A percentile compares a stretch with the other conserved stretches of the same genome.
phyloP scores from a whole-genome alignment of 192 early-diverging fungal genomes.

The Backusella psychrophila region DNA sequence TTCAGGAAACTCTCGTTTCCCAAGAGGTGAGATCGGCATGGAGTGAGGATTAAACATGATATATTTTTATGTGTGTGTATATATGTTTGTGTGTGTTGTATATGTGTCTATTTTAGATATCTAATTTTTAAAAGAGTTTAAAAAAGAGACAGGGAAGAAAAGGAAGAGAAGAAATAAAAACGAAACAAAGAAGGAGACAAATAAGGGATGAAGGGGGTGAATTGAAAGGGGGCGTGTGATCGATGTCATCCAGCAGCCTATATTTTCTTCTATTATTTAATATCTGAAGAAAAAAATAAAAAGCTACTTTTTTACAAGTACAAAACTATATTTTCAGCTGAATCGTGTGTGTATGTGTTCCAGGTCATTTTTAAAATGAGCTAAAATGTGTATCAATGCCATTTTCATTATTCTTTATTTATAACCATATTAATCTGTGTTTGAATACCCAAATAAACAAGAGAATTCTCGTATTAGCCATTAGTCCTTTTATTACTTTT shows the following conservation, averaged over 20 bases:
- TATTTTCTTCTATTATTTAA: not conserved
- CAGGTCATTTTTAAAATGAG: conserved; percentile 15
- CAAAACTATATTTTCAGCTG: not conserved
- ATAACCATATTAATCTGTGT: not conserved
- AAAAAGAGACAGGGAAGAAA: not conserved
- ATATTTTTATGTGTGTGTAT: not conserved
- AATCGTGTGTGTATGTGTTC: conserved; percentile 3
- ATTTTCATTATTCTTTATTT: conserved; percentile 4
- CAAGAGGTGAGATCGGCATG: not conserved
- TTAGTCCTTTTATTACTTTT: not conserved
- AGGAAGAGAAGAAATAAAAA: conserved; percentile 17
- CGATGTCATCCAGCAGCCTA: conserved; percentile 11
- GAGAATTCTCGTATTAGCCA: not conserved
- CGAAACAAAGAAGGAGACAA: conserved; percentile 15
- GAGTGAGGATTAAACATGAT: conserved; percentile 6
- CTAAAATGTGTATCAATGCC: conserved; percentile 2
- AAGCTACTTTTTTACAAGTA: not conserved
- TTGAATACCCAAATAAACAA: not conserved
- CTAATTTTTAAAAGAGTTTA: conserved; percentile 1
- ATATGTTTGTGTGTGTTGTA: not conserved
- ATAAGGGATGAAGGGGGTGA: conserved; percentile 11
- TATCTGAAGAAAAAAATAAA: not conserved
- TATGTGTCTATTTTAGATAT: not conserved
- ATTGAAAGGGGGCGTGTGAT: conserved; percentile 11
- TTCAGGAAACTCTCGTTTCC: conserved; percentile 4